Conservation (phyloP, 768 basidiomycete species). For the Cantharellus anzutake region DNA sequence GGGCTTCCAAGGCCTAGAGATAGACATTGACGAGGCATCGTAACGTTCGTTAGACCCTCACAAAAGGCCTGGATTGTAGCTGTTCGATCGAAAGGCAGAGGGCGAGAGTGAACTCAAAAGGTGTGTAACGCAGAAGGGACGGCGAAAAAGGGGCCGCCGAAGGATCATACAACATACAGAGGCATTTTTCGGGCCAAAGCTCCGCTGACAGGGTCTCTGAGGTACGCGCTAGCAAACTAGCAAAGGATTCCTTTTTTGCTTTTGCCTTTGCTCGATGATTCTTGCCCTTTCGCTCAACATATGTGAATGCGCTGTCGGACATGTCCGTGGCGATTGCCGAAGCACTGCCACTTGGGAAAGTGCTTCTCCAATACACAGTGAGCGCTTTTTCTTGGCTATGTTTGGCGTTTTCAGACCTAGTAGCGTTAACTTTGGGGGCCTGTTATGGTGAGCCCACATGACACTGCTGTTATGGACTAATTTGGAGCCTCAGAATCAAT, state of each 20-base stretch:
- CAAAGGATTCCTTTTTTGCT: not conserved
- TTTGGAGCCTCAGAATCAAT: not conserved
- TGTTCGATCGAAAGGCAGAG: no score
- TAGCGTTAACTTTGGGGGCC: conserved; percentile 33
- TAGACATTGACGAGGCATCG: conserved; percentile 13
- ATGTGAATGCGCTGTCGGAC: not conserved
- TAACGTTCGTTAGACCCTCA: not conserved
- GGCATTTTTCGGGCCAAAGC: no score
- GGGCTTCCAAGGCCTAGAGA: conserved; percentile 66
- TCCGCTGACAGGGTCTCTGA: no score
- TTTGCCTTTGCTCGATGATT: not conserved
- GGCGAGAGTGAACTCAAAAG: no score
- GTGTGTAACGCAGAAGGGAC: no score
- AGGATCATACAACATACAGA: no score
- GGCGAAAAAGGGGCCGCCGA: no score
- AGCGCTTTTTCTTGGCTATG: conserved; percentile 25
- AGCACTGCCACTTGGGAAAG: not conserved
- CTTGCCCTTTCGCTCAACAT: not conserved
- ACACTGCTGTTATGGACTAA: not conserved
- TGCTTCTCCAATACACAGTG: not conserved
- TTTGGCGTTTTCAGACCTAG: conserved; percentile 68
- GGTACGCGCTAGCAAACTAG: no score
- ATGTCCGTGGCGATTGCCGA: not conserved
- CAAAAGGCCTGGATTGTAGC: no score
- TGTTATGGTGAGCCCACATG: conserved; percentile 48